These are phyloP conservation scores for Lasiosphaeris hirsuta DNA, from an alignment of 495 filamentous ascomycete genomes.

Conservation along the genomic window DNA sequence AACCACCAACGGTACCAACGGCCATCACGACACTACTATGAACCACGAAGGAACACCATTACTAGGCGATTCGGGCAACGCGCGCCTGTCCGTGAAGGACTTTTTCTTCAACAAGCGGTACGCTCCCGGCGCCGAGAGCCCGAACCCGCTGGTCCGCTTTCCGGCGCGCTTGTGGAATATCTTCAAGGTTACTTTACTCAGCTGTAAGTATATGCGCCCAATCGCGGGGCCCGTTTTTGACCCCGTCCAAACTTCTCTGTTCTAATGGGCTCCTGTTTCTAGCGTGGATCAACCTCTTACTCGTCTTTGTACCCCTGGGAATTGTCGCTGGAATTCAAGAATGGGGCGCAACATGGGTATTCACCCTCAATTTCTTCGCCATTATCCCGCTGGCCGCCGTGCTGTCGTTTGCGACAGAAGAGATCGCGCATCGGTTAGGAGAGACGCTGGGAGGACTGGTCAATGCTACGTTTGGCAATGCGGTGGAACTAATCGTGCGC, in stretches of 20 bases:
- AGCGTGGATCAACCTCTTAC: slow-evolving; percentile 80
- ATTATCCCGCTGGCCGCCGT: slow-evolving; percentile 92
- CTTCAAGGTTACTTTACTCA: slow-evolving; percentile 51
- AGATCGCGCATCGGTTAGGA: slow-evolving; percentile 77
- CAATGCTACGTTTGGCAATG: slow-evolving; percentile 97
- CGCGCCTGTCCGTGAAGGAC: slow-evolving; percentile 6
- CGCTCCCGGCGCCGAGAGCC: slow-evolving; percentile 47
- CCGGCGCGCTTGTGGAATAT: slow-evolving; percentile 52
- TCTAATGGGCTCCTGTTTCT: slow-evolving; percentile 8
- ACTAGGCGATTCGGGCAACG: slow-evolving; percentile 10
- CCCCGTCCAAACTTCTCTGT: neutral
- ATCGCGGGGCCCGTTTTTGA: neutral
- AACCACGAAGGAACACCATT: slow-evolving; percentile 8
- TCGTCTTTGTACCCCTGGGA: slow-evolving; percentile 87
- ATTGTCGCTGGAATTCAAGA: slow-evolving; percentile 70
- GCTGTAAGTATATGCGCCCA: slow-evolving; percentile 42
- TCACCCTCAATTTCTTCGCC: slow-evolving; percentile 89
- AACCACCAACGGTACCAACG: neutral
- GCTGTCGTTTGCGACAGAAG: slow-evolving; percentile 93
- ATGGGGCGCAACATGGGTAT: slow-evolving; percentile 75
- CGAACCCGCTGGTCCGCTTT: slow-evolving; percentile 53
- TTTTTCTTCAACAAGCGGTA: slow-evolving; percentile 43
- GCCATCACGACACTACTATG: neutral
- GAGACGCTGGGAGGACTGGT: slow-evolving; percentile 88
- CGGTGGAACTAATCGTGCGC: slow-evolving; percentile 93